phyloP scores from a whole-genome alignment of 1,284 basidiomycete genomes.

The Ceraceosorus guamensis region DNA sequence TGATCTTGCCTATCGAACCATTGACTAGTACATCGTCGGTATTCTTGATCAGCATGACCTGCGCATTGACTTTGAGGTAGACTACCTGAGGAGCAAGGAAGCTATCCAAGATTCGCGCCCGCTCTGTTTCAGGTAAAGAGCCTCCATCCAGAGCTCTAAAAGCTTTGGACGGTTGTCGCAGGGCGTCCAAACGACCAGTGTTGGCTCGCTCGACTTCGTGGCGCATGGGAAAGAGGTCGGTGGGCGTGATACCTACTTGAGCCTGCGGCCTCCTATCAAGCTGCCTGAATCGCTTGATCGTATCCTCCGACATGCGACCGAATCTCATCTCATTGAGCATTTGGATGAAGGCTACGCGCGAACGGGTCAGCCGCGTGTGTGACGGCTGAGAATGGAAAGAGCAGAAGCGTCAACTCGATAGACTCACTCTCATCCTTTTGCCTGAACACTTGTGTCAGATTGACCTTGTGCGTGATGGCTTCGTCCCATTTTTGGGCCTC shows the following conservation, averaged over 20 bases:
- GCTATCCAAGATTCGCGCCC: constrained; percentile 25
- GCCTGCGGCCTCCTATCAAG: constrained; percentile 21
- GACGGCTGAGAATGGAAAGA: not conserved
- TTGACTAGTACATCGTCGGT: constrained; percentile 70
- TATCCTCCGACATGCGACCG: constrained; percentile 28
- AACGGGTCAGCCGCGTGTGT: constrained; percentile 6
- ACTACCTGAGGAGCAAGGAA: constrained; percentile 50
- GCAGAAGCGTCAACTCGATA: not conserved
- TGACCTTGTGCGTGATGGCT: constrained; percentile 69
- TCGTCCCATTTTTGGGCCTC: constrained; percentile 77
- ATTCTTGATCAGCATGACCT: constrained; percentile 69
- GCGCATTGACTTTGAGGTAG: constrained; percentile 61
- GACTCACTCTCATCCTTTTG: constrained; percentile 53
- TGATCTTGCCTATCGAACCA: constrained; percentile 68
- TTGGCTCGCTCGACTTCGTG: constrained; percentile 76
- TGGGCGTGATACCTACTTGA: constrained; percentile 33
- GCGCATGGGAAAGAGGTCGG: constrained; percentile 63
- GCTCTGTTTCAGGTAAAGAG: constrained; percentile 17
- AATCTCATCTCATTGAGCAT: constrained; percentile 41
- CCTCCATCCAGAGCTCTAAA: constrained; percentile 35
- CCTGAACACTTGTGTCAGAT: constrained; percentile 79
- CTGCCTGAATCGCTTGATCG: constrained; percentile 24
- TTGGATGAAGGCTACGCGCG: constrained; percentile 20
- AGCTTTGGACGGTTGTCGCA: constrained; percentile 21
- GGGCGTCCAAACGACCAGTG: constrained; percentile 55